phyloP scores from a whole-genome alignment of 2,329 filamentous ascomycete species.

The Ophiosphaerella korrae region DNA sequence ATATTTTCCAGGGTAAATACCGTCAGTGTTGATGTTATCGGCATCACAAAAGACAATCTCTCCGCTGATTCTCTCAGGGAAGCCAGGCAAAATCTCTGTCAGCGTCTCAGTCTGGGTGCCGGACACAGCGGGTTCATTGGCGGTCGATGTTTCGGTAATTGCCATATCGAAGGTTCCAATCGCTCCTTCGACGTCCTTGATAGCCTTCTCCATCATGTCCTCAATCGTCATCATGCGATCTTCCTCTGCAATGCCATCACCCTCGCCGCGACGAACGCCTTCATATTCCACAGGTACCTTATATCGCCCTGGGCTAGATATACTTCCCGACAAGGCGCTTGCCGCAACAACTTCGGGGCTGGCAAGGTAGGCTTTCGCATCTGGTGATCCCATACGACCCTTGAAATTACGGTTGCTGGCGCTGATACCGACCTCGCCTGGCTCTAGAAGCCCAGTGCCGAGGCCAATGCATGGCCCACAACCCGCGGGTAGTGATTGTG shows the following conservation, averaged over 20 bases:
- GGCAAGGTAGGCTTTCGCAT: slow-evolving; percentile 83
- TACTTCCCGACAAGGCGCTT: slow-evolving; percentile 75
- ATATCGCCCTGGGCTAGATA: slow-evolving; percentile 80
- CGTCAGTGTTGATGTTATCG: slow-evolving; percentile 90
- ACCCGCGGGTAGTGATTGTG: slow-evolving; percentile 69
- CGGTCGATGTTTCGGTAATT: slow-evolving; percentile 39
- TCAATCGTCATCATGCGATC: slow-evolving; percentile 70
- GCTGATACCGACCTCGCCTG: slow-evolving; percentile 83
- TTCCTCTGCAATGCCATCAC: slow-evolving; percentile 67
- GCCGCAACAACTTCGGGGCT: slow-evolving; percentile 92
- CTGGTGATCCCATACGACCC: slow-evolving; percentile 81
- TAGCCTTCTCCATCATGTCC: slow-evolving; percentile 72
- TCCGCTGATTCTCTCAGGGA: slow-evolving; percentile 80
- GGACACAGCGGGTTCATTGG: slow-evolving; percentile 38
- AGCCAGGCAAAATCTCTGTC: slow-evolving; percentile 81
- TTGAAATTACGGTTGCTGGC: slow-evolving; percentile 90
- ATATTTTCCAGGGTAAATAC: slow-evolving; percentile 88
- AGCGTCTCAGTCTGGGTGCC: slow-evolving; percentile 43
- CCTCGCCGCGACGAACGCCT: slow-evolving; percentile 73
- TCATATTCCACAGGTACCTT: slow-evolving; percentile 69
- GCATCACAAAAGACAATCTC: slow-evolving; percentile 88
- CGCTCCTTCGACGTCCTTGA: slow-evolving; percentile 69
- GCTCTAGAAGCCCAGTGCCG: slow-evolving; percentile 77
- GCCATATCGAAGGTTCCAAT: slow-evolving; percentile 55
- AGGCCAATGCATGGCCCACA: slow-evolving; percentile 90